Base-by-base conservation (phyloP, 345 rosid genomes). In the Linum tenue region DNA sequence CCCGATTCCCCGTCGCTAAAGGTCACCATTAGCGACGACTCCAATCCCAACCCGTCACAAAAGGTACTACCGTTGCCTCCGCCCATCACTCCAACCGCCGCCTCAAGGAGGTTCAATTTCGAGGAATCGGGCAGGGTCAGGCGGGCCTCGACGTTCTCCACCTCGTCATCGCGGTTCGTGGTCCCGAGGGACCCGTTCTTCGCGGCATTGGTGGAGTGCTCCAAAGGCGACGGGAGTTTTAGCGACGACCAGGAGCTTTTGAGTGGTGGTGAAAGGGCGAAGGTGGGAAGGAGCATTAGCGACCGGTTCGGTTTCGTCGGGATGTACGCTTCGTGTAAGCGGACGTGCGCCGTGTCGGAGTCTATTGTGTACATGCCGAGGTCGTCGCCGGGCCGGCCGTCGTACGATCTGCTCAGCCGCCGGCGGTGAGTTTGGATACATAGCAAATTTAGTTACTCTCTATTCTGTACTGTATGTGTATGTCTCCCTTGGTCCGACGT, bases 171-270 rank as follows among this genome's bases (percentile, higher is more conserved):
- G 3, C 11, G 53, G 14, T 48, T 48, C 53, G 50, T 11, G 0
- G 53, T 72, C 35, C 62, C 37, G 3, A 67, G 57, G 69, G 98
- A 92, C 74, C 98, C 98, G 0, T 92, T 92, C 57, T 58, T 85
- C 0, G 86, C 87, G 0, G 98, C 98, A 16, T 74, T 92, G 17
- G 81, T 89, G 6, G 83, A 79, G 51, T 92, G 98, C 50, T 92
- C 92, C 2, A 90, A 84, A 77, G 90, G 82, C 1, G 83, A 67
- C 15, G 15, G 53, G 3, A 15, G 12, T 2, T 43, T 43, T 43
- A 43, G 50, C 10, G 53, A 66, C 10, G 43, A 50, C 8, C 51
- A 68, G 1, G 62, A 66, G 1, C 66, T 70, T 3, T 36, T 69
- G 0, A 10, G 38, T 0, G 55, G 58, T 35, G 50, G 39, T 80